phyloP scores from a whole-genome alignment of 768 basidiomycete genomes.

The Leucogyrophana mollusca region DNA sequence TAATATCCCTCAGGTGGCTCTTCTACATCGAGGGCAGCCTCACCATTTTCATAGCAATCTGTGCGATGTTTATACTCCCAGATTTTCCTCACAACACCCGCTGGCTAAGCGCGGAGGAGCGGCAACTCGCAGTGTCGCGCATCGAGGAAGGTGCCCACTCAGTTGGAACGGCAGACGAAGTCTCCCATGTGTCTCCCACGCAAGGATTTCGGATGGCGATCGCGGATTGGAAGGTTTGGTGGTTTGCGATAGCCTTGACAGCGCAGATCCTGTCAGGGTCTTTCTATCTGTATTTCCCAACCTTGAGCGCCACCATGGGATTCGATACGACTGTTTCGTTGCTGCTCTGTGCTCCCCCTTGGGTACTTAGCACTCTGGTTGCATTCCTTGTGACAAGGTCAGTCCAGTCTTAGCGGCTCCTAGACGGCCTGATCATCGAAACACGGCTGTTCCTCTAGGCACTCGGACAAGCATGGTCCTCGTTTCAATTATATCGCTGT shows the following conservation, averaged over 20 bases:
- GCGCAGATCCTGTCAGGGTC: conserved; percentile 52
- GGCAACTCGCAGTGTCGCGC: conserved; percentile 48
- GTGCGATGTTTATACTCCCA: no score
- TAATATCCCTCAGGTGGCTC: conserved; percentile 41
- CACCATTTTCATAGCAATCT: no score
- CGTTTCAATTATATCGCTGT: conserved; percentile 63
- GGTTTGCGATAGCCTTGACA: conserved; percentile 24
- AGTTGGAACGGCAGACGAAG: conserved; percentile 37
- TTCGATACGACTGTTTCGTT: conserved; percentile 57
- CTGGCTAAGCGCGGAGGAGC: conserved; percentile 58
- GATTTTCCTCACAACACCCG: conserved; percentile 59
- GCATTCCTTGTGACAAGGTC: conserved; percentile 22
- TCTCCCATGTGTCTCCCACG: conserved; percentile 6
- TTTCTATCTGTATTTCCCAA: conserved; percentile 77
- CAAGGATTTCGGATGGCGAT: conserved; percentile 53
- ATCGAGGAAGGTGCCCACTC: conserved; percentile 66
- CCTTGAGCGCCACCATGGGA: conserved; percentile 65
- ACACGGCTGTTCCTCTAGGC: conserved; percentile 29
- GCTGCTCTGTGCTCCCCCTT: conserved; percentile 73
- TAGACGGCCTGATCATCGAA: not conserved
- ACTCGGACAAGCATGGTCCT: conserved; percentile 66
- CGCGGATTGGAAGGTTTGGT: conserved; percentile 69
- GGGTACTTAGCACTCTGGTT: conserved; percentile 24
- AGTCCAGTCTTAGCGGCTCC: not conserved
- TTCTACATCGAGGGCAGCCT: no score